A percentile compares a stretch with the other conserved stretches of the same genome.
Conservation (phyloP, 768 basidiomycete genomes). For the Termitomyces sp. region DNA sequence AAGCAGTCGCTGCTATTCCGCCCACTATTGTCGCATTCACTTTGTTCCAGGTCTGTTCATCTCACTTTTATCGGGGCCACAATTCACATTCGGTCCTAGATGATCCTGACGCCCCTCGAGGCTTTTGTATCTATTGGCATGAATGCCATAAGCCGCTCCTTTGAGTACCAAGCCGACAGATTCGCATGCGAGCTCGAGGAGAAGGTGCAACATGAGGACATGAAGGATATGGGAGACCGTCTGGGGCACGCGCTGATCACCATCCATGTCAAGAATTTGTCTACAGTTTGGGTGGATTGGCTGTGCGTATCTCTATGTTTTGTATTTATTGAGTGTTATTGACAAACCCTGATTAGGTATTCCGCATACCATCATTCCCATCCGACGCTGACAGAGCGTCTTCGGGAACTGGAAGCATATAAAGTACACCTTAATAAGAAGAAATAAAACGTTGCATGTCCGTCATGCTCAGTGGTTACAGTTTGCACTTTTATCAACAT, state of each 20-base stretch:
- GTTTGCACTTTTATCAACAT: not conserved
- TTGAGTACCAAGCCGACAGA: constrained; percentile 91
- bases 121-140: constrained; percentile 65
- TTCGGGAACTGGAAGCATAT: constrained; percentile 75
- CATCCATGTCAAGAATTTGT: constrained; percentile 89
- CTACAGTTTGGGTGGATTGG: constrained; percentile 94
- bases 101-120: constrained; percentile 79
- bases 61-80: not conserved
- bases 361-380: constrained; percentile 96
- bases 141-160: constrained; percentile 79
- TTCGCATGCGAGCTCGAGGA: constrained; percentile 75
- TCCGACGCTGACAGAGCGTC: constrained; percentile 86
- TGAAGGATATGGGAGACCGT: constrained; percentile 82
- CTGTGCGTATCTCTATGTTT: constrained; percentile 42
- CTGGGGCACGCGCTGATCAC: constrained; percentile 78
- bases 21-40: constrained; percentile 85
- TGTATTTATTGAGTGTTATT: not conserved
- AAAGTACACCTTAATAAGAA: constrained; percentile 41
- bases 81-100: constrained; percentile 30
- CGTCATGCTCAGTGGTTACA: not conserved
- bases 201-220: constrained; percentile 41
- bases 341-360: constrained; percentile 43
- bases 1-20: constrained; percentile 53
- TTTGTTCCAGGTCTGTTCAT: constrained; percentile 62
- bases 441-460: not conserved